Evolutionary conservation across 2,329 filamentous ascomycete genomes (phyloP).

Genomic region (Fusarium tricinctum): DNA sequence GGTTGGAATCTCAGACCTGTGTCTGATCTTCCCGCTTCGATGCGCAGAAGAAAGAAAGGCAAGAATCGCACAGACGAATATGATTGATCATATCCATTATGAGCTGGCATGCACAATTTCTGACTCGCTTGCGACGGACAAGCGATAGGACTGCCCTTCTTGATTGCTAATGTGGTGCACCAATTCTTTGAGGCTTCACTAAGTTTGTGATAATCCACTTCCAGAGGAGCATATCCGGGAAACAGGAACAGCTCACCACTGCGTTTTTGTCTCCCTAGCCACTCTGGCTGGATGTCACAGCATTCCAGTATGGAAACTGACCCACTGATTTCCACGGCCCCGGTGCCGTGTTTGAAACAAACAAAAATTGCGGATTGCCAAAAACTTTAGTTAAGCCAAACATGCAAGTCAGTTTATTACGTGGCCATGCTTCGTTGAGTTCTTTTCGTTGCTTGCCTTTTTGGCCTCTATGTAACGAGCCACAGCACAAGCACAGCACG

Average conservation of each 20-base stretch:
- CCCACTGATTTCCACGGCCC: slow-evolving; percentile 24
- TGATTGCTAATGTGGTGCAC: background rate
- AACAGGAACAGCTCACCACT: slow-evolving; percentile 21
- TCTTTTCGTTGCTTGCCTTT: slow-evolving; percentile 7
- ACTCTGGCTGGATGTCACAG: slow-evolving; percentile 35
- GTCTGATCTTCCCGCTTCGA: slow-evolving; percentile 12
- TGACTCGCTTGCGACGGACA: slow-evolving; percentile 2
- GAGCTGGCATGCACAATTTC: background rate
- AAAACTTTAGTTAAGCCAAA: slow-evolving; percentile 2
- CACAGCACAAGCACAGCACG: slow-evolving; percentile 27
- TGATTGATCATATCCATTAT: slow-evolving; percentile 3
- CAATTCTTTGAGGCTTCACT: slow-evolving; percentile 8
- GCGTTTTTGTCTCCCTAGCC: slow-evolving; percentile 3
- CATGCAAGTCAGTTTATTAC: background rate
- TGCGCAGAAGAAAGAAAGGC: background rate
- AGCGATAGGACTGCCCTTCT: background rate
- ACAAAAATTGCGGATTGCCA: slow-evolving; percentile 3
- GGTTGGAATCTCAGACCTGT: slow-evolving; percentile 12
- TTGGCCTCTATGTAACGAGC: slow-evolving; percentile 11
- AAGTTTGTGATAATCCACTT: slow-evolving; percentile 12
- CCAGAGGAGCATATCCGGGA: slow-evolving; percentile 16
- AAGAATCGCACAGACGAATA: background rate
- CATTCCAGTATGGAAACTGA: slow-evolving; percentile 41
- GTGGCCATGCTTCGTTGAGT: background rate
- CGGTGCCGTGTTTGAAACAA: slow-evolving; percentile 34